Conservation (phyloP, 2,329 filamentous ascomycete genomes). For the Chaetomium sp. region DNA sequence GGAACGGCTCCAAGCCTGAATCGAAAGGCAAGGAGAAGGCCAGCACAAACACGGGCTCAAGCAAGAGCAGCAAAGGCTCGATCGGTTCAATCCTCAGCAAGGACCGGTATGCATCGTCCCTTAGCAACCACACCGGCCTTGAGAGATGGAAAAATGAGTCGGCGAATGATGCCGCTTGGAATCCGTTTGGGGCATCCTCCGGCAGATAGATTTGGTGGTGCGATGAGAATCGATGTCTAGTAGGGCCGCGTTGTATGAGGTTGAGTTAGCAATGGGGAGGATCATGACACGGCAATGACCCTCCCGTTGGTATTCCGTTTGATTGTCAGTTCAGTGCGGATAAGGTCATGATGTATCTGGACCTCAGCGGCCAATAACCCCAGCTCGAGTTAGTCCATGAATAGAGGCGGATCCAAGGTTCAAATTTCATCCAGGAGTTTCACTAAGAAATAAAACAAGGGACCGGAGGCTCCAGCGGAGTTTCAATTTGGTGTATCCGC, state of each 20-base stretch:
- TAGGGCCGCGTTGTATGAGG: neutral
- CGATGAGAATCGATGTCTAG: neutral
- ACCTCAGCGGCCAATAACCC: neutral
- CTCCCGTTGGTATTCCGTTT: neutral
- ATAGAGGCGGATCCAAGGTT: neutral
- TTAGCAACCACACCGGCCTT: slow-evolving; percentile 10
- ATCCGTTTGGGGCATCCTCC: slow-evolving; percentile 2
- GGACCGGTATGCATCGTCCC: neutral
- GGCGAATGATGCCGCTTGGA: slow-evolving; percentile 5
- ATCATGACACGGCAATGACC: too few species aligned
- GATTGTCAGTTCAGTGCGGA: neutral
- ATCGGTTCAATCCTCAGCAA: neutral
- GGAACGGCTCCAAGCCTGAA: slow-evolving; percentile 7
- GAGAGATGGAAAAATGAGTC: slow-evolving; percentile 8
- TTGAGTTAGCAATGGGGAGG: neutral
- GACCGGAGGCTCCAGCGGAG: neutral
- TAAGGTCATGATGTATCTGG: neutral
- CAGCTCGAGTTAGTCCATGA: too few species aligned
- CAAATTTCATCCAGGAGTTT: neutral
- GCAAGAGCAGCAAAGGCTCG: neutral
- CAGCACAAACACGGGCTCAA: neutral
- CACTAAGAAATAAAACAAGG: neutral
- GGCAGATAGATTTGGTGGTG: neutral
- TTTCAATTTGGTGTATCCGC: neutral
- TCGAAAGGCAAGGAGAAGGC: slow-evolving; percentile 3